phyloP scores from a whole-genome alignment of 176 grass and related monocot species.

The Eleusine indica region DNA sequence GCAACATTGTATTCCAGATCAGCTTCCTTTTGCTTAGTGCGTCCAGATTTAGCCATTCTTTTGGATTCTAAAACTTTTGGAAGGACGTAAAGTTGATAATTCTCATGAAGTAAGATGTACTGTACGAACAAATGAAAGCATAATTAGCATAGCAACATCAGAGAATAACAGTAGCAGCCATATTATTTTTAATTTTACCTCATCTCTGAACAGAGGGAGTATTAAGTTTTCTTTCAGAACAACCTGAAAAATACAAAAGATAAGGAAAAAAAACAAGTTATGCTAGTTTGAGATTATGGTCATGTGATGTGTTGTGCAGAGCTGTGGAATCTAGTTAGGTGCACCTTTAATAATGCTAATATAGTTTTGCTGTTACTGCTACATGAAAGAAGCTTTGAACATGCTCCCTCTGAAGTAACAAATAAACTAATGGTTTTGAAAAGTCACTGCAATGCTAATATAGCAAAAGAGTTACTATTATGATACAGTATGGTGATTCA shows the following conservation, averaged over 20 bases:
- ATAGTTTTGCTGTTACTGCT: neutral
- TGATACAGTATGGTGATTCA: conserved; percentile 11
- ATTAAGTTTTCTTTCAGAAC: conserved; percentile 94
- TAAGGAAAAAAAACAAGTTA: neutral
- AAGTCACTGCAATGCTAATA: neutral
- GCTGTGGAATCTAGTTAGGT: neutral
- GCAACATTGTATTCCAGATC: conserved; percentile 99
- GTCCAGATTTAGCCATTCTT: conserved; percentile 96
- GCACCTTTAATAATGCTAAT: conserved; percentile 6
- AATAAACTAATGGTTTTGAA: neutral
- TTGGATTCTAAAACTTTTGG: conserved; percentile 97
- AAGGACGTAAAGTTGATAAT: conserved; percentile 91
- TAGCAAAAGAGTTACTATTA: conserved; percentile 26
- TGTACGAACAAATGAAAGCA: conserved; percentile 45
- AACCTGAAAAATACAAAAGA: conserved; percentile 64
- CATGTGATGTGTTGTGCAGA: neutral
- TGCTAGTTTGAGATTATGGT: neutral
- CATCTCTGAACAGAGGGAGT: conserved; percentile 95
- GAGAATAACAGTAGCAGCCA: conserved; percentile 22
- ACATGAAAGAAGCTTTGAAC: neutral
- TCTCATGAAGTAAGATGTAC: conserved; percentile 93
- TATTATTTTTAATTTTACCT: conserved; percentile 64
- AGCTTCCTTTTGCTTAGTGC: conserved; percentile 97
- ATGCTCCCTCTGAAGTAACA: conserved; percentile 6
- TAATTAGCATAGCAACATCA: conserved; percentile 38